These are phyloP conservation scores for Eucalyptus polybractea DNA, from an alignment of 345 rosid species.

Conservation along the genomic window DNA sequence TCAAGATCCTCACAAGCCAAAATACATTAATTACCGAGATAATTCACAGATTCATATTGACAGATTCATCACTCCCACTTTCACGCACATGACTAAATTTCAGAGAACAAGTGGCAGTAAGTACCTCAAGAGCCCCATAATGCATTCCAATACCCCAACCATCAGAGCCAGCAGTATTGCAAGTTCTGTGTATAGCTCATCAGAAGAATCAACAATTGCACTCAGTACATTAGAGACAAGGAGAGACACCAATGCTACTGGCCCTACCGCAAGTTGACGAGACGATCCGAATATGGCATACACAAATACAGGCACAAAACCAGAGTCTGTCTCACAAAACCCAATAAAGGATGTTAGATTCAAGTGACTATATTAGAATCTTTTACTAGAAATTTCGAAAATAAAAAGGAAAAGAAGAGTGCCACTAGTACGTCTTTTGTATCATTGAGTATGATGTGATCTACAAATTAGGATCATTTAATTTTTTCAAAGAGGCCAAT, in stretches of 20 bases:
- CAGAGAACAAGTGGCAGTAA: neutral
- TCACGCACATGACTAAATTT: neutral
- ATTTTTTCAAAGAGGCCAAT: neutral
- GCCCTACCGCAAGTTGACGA: slow-evolving; percentile 98
- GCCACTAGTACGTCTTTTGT: neutral
- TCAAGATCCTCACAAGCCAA: neutral
- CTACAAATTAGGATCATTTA: neutral
- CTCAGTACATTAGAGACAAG: slow-evolving; percentile 85
- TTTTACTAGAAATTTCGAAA: neutral
- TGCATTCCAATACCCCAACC: slow-evolving; percentile 89
- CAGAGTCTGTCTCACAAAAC: slow-evolving; percentile 56
- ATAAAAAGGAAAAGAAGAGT: neutral
- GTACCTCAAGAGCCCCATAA: slow-evolving; percentile 95
- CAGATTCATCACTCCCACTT: neutral
- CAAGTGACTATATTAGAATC: neutral
- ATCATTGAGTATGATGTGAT: neutral
- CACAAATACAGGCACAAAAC: slow-evolving; percentile 86
- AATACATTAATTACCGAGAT: neutral
- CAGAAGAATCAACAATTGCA: slow-evolving; percentile 55
- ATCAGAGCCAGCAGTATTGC: slow-evolving; percentile 86
- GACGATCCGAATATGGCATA: slow-evolving; percentile 89
- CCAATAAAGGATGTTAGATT: neutral
- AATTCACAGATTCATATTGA: neutral
- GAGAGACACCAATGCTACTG: slow-evolving; percentile 97
- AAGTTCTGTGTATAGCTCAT: slow-evolving; percentile 71